Evolutionary conservation across 441 rosid genomes (phyloP).

Genomic region (Pelargonium fulgidum): DNA sequence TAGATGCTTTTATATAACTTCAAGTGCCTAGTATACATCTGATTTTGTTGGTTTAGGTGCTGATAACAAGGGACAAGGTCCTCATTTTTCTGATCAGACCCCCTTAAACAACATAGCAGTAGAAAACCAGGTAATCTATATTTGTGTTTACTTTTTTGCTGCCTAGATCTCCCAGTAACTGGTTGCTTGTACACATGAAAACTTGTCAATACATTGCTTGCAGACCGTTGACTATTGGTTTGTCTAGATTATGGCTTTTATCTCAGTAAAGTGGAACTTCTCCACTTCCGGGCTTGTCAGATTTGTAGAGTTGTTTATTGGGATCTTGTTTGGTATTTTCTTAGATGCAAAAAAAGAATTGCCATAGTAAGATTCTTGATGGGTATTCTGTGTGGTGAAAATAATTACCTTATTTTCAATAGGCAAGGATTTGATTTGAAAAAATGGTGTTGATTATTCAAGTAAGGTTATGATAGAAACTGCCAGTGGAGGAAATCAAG

Average conservation of each 20-base stretch:
- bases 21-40: conserved; percentile 22
- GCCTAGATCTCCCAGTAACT: conserved; percentile 10
- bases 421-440: neutral
- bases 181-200: conserved; percentile 9
- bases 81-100: conserved; percentile 23
- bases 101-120: conserved; percentile 17
- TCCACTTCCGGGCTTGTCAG: neutral
- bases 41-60: conserved; percentile 22
- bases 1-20: conserved; percentile 7
- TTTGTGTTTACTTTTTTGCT: conserved; percentile 10
- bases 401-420: neutral
- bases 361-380: neutral
- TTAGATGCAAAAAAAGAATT: neutral
- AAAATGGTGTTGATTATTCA: neutral
- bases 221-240: neutral
- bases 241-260: neutral
- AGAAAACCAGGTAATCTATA: conserved; percentile 36
- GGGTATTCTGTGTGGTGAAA: neutral
- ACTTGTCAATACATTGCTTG: conserved; percentile 5
- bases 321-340: conserved; percentile 4
- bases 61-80: conserved; percentile 18
- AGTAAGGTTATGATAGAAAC: conserved; percentile 3
- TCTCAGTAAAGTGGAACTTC: neutral
- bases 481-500: neutral
- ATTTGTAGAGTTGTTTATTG: neutral